Evolutionary conservation across 2,329 filamentous ascomycete species (phyloP), one percentile per base, ranked within the genome.

Genomic region (Trichoderma afroharzianum): DNA sequence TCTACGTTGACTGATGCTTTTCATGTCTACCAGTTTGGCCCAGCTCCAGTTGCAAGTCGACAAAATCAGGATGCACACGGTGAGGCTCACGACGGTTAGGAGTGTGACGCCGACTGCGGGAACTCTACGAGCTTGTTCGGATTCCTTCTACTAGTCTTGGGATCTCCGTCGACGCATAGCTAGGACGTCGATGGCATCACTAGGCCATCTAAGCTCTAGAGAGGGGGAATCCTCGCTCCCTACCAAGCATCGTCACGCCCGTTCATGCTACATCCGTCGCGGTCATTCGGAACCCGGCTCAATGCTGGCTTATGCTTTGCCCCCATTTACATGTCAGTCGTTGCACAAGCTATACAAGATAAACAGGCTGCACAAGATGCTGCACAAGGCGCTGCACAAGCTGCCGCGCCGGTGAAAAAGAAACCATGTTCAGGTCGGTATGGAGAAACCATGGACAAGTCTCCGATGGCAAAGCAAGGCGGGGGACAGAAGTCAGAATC

Each of bases 391-490:
- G n/a, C 53, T 68, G 66, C 36, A 61, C 66, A 59, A 50, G 32
- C 30, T 43, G 39, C 47, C 33, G 50, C 50, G 18, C 50, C 32
- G 43, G 63, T 50, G 39, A 7, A 33, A 53, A 62, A 62, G 43
- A 26, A 36, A 58, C 53, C 47, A 58, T 43, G 39, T 32, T 59
- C 28, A 28, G 26, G n/a, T n/a, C n/a, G n/a, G 66, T 18, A 62
- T 50, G 66, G 55, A 68, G 66, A 43, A 47, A 32, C 28, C 64
- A 39, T 59, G 66, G 28, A 36, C 26, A 69, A 69, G 53, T 59
- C 39, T 61, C 66, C 66, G 66, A 69, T 36, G 39, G 53, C 57
- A 58, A 33, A 39, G 39, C 57, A 59, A 50, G 66, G 66, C 66
- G 66, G 66, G 66, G 66, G 39, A 43, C 26, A 43, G 36, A 61